Evolutionary conservation across 495 filamentous ascomycete genomes (phyloP).

Genomic region (Articulospora tetracladia): DNA sequence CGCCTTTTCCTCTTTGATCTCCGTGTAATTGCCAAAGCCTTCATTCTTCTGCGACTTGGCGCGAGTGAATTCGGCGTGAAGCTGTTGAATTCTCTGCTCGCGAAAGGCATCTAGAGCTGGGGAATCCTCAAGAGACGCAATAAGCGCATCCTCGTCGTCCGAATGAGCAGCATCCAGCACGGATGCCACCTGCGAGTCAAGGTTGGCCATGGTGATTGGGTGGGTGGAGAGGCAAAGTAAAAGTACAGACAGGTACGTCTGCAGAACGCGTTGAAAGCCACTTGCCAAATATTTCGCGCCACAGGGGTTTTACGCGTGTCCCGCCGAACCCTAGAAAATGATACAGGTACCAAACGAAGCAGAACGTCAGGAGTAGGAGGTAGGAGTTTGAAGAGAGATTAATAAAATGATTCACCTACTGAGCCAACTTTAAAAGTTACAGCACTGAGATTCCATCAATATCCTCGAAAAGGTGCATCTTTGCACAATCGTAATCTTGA

Average conservation of each 20-base stretch:
- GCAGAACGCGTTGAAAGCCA: conserved; percentile 6
- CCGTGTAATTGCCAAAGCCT: conserved; percentile 47
- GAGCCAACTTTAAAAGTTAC: not conserved
- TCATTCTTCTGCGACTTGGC: conserved; percentile 33
- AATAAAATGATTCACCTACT: not conserved
- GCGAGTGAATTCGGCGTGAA: conserved; percentile 54
- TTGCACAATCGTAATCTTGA: not conserved
- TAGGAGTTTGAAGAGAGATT: not conserved
- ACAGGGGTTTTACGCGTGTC: conserved; percentile 1
- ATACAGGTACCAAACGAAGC: not conserved
- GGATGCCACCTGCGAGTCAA: conserved; percentile 44
- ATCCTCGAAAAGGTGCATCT: not conserved
- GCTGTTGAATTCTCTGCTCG: conserved; percentile 65
- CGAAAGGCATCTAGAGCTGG: conserved; percentile 56
- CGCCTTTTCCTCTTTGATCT: conserved; percentile 59
- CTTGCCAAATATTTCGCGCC: not conserved
- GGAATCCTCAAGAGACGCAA: conserved; percentile 66
- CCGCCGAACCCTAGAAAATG: not conserved
- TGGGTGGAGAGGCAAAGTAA: not conserved
- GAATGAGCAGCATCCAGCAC: conserved; percentile 36
- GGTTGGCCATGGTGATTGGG: conserved; percentile 22
- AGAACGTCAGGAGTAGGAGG: not conserved
- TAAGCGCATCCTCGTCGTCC: conserved; percentile 69
- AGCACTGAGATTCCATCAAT: no score
- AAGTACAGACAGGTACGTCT: not conserved